phyloP scores from a whole-genome alignment of 495 filamentous ascomycete genomes.

The Neurospora cerealis region DNA sequence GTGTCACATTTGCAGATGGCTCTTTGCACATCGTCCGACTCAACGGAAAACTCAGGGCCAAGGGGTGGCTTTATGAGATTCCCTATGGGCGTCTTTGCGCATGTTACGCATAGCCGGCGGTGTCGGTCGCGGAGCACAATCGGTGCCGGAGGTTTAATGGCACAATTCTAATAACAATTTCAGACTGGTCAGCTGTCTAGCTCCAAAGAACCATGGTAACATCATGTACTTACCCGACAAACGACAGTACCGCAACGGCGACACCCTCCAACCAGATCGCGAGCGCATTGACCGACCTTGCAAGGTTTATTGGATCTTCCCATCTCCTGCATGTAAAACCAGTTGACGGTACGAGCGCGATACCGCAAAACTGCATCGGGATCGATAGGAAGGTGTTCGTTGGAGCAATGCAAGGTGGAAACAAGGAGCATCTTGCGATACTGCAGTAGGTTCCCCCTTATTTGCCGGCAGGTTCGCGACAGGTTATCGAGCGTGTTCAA shows the following conservation, averaged over 20 bases:
- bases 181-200: neutral
- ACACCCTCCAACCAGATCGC: conserved; percentile 78
- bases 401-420: conserved; percentile 67
- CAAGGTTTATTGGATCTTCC: conserved; percentile 33
- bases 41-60: conserved; percentile 14
- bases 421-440: conserved; percentile 61
- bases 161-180: conserved; percentile 59
- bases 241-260: conserved; percentile 64
- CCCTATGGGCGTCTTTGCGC: conserved; percentile 54
- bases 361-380: conserved; percentile 39
- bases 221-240: conserved; percentile 54
- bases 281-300: conserved; percentile 64
- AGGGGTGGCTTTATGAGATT: conserved; percentile 25
- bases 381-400: conserved; percentile 46
- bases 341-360: conserved; percentile 39
- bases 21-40: conserved; percentile 38
- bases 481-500: conserved; percentile 76
- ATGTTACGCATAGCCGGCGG: conserved; percentile 67
- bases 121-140: conserved; percentile 55
- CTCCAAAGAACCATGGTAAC: neutral
- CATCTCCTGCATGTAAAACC: conserved; percentile 40
- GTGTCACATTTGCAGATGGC: conserved; percentile 58
- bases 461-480: conserved; percentile 68
- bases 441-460: conserved; percentile 63
- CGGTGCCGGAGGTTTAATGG: conserved; percentile 59